These are phyloP conservation scores for Peronospora destructor DNA, from an alignment of 352 stramenopile genomes.

Conservation along the genomic window DNA sequence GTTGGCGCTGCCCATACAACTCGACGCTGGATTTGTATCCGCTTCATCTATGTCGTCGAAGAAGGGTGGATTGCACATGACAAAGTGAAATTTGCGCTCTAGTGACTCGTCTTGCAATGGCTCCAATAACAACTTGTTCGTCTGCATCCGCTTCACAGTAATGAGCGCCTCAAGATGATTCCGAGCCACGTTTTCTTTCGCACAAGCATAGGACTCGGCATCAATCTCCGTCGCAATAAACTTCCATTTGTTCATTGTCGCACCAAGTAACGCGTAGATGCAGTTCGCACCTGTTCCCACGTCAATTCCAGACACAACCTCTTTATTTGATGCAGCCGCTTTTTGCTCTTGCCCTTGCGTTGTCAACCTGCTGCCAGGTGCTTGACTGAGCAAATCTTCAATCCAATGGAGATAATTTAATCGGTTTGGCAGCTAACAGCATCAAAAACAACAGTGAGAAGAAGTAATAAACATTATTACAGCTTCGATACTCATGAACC, in stretches of 20 bases:
- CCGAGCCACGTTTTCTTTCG: constrained; percentile 76
- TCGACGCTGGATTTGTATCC: constrained; percentile 65
- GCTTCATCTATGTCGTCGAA: constrained; percentile 79
- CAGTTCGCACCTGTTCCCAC: constrained; percentile 93
- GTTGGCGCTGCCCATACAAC: constrained; percentile 61
- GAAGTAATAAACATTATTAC: background rate
- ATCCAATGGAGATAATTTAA: constrained; percentile 97
- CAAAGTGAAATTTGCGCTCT: constrained; percentile 73
- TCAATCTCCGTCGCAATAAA: constrained; percentile 95
- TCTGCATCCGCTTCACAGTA: constrained; percentile 39
- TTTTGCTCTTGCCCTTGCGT: constrained; percentile 4
- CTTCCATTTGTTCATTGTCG: constrained; percentile 77
- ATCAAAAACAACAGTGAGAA: constrained; percentile 6
- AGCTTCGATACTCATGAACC: constrained; percentile 39
- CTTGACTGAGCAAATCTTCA: constrained; percentile 79
- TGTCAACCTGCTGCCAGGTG: constrained; percentile 26
- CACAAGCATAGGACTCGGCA: constrained; percentile 67
- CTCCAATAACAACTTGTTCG: constrained; percentile 40
- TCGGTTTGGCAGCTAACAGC: constrained; percentile 62
- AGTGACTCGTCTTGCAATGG: constrained; percentile 30
- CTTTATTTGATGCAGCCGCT: background rate
- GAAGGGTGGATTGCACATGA: constrained; percentile 97
- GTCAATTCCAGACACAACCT: constrained; percentile 83
- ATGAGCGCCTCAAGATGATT: constrained; percentile 82
- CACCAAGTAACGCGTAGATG: constrained; percentile 93